phyloP scores from a whole-genome alignment of 2,329 filamentous ascomycete genomes.

The Arthrinium puccinioides region DNA sequence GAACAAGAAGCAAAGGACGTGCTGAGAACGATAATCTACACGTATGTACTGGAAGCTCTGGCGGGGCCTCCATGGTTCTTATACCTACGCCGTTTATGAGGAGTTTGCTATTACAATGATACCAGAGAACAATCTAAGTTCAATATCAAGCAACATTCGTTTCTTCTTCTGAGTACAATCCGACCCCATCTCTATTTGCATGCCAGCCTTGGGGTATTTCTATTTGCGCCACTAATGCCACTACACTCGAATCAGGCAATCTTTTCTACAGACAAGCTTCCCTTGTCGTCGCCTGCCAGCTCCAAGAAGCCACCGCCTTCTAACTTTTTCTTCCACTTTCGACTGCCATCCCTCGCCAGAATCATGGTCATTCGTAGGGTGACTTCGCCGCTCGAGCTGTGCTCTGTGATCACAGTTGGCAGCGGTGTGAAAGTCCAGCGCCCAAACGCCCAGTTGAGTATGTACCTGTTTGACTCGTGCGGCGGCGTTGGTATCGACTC shows the following conservation, averaged over 20 bases:
- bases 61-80: too few species aligned
- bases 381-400: constrained; percentile 47
- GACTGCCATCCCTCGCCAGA: constrained; percentile 10
- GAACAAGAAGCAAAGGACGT: constrained; percentile 44
- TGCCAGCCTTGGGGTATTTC: too few species aligned
- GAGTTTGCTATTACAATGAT: too few species aligned
- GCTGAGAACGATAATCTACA: too few species aligned
- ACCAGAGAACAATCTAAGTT: too few species aligned
- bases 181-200: too few species aligned
- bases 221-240: too few species aligned
- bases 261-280: constrained; percentile 44
- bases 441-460: constrained; percentile 97
- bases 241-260: too few species aligned
- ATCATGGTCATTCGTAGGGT: constrained; percentile 65
- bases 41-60: too few species aligned
- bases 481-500: constrained; percentile 23
- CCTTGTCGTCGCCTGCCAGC: constrained; percentile 36
- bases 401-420: constrained; percentile 33
- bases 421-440: constrained; percentile 82
- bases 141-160: too few species aligned
- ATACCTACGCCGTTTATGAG: too few species aligned
- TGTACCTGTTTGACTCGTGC: constrained; percentile 51
- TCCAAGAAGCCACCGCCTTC: constrained; percentile 49
- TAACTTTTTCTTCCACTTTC: constrained; percentile 7
- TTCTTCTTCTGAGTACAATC: too few species aligned